Evolutionary conservation across 768 basidiomycete genomes (phyloP).

Genomic region (Tricholoma hemisulphureum): DNA sequence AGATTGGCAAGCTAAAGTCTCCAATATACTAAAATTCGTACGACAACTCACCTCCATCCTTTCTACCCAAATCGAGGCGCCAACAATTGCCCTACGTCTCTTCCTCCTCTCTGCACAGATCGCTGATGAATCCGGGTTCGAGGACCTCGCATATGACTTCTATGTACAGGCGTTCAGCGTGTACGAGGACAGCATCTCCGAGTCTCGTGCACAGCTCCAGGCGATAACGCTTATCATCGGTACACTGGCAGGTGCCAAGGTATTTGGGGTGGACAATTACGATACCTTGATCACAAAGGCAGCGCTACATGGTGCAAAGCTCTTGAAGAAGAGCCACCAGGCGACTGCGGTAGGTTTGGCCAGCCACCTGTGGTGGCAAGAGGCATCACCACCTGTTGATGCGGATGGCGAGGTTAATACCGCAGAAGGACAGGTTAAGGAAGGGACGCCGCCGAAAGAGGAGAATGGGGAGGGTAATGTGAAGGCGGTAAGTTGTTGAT

Average conservation of each 20-base stretch:
- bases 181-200: conserved; percentile 96
- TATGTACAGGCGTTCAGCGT: conserved; percentile 98
- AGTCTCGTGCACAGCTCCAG: conserved; percentile 91
- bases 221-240: conserved; percentile 97
- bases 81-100: conserved; percentile 86
- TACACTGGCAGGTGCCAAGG: conserved; percentile 81
- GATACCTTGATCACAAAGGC: conserved; percentile 98
- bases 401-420: conserved; percentile 39
- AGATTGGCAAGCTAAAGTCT: conserved; percentile 84
- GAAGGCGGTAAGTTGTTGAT: conserved; percentile 54
- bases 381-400: conserved; percentile 40
- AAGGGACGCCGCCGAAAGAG: conserved; percentile 39
- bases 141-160: conserved; percentile 95
- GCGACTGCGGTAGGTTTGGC: conserved; percentile 92
- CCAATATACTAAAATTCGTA: conserved; percentile 89
- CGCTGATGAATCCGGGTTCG: conserved; percentile 91
- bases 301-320: conserved; percentile 93
- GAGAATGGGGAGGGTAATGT: conserved; percentile 40
- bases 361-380: conserved; percentile 99
- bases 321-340: conserved; percentile 98
- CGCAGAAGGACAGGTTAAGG: conserved; percentile 31
- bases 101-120: conserved; percentile 97
- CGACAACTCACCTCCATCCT: conserved; percentile 93
- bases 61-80: conserved; percentile 89
- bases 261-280: conserved; percentile 94